Evolutionary conservation across 805 yeast species (phyloP), one percentile per base, ranked within the genome.

Genomic region (Scheffersomyces amazonensis): DNA sequence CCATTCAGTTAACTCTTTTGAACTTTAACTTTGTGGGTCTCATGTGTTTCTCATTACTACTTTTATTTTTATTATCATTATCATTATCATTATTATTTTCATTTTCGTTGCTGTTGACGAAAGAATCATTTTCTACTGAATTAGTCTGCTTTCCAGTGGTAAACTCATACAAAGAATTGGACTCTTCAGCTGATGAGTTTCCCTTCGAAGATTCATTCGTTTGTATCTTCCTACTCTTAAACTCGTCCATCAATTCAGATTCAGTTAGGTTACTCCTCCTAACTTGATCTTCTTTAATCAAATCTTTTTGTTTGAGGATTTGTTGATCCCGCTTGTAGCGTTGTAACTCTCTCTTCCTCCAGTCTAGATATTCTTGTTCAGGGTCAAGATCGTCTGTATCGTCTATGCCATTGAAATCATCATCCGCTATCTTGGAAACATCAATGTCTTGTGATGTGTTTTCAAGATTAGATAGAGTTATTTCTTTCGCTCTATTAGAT

Each of bases 381-480:
- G 66, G 66, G 17, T 62, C 57, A 13, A 58, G n/a, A 35, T 60
- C 62, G 41, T 65, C 70, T 1, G 55, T 48, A 42, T 65, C 71
- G 39, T 59, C 62, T 1, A 60, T 50, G 1, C 67, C 69, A 37
- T 58, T 62, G 34, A 50, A 62, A n/a, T 41, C 40, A 11, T 39
- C 48, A 10, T 34, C 37, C 4, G n/a, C 5, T 29, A 35, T 28
- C 12, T 20, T 16, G 12, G 27, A 27, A 13, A 24, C 27, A 9
- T 15, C 15, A 5, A 11, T 21, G 2, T 19, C 15, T 6, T 27
- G 12, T 9, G 13, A 8, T 13, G 9, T 13, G 4, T 32, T 17
- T 13, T 41, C 40, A 31, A 42, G 28, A 30, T 35, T 42, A 5
- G 45, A 42, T 13, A 37, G 12, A 3, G 31, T 27, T n/a, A 4